Evolutionary conservation across 192 early-diverging fungal species (phyloP), one percentile per base, ranked within the genome.

Genomic region (Glomus cerebriforme): DNA sequence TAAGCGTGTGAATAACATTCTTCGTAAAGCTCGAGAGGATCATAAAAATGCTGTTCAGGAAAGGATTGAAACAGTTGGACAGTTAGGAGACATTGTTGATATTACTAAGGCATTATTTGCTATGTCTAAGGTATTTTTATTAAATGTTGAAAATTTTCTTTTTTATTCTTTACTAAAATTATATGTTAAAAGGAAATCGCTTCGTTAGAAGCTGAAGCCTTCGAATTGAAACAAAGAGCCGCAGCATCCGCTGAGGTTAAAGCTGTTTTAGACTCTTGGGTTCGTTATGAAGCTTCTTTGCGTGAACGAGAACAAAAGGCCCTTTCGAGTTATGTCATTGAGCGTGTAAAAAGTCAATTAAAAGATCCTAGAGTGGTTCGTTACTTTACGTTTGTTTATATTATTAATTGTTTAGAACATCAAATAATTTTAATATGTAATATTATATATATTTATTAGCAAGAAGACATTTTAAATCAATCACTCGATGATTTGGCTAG

Each of bases 281-380:
- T 97, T 58, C 96, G 97, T 80, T 95, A 99, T 82, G 97, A 99
- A 87, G 89, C 92, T 78, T 88, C 87, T 32, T 91, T 99, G 75
- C 95, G 97, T 86, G 97, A 97, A 84, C 90, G 87, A 75, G 93
- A 96, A 90, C 97, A 99, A 88, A 93, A 92, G 90, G 86, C 93
- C 45, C 86, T 98, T 80, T 93, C 94, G 68, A 86, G 88, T 60
- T 86, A 89, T 83, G 92, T 99, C 82, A 96, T 99, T 81, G 90
- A 91, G 83, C 92, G 89, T 85, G 89, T 95, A 82, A 89, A 91
- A 80, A 86, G 84, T 62, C 86, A 91, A 77, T 87, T 96, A 59
- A 73, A 81, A 63, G 91, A 93, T 83, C 89, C 92, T 83, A 92
- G 90, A 82, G 75, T 90, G 80, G 88, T 90, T 76, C 6, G 81